Evolutionary conservation across 1,284 basidiomycete species (phyloP), one percentile per base, ranked within the genome.

Genomic region (Golubevia sp.): DNA sequence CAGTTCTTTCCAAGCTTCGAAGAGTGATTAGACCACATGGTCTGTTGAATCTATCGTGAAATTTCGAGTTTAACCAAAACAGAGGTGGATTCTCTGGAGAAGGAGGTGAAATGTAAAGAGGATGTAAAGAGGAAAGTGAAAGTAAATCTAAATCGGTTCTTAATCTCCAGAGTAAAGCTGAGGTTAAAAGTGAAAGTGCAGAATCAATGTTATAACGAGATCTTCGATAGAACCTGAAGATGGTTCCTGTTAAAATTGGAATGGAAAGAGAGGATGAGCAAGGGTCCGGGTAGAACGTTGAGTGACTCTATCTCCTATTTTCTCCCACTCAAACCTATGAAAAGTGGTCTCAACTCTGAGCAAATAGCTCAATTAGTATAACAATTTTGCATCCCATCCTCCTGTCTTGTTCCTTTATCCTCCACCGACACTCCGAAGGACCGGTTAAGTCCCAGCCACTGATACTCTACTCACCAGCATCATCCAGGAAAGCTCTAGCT

Each of bases 21-120:
- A 84, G 65, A 44, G 62, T 72, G 66, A 84, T 72, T 18, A 79
- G 52, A 7, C 76, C 75, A 34, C 72, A 73, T 0, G 79, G 81
- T 15, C 82, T 62, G 3, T 71, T 72, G 52, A 73, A 76, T 13
- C 67, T 55, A 57, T 84, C 82, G 11, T 57, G 66, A 38, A 81
- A 73, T n/a, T 62, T 26, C 25, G 68, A 67, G 55, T 81, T 76
- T 54, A 77, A 63, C 74, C 76, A 83, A 48, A 84, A 77, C 13
- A 84, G 68, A 13, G 82, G 82, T 26, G 71, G 74, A 20, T 49
- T 51, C 15, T 44, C 44, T 8, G 59, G 64, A 4, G 63, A 27
- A 0, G 70, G 70, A 1, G 76, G 75, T 11, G 64, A 61, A 24
- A 71, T 65, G 56, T 79, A 82, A 52, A 82, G 67, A 48, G 76